Evolutionary conservation across 371 early-diverging fungal species (phyloP), one percentile per base, ranked within the genome.

Genomic region (Rhizopus stolonifer): DNA sequence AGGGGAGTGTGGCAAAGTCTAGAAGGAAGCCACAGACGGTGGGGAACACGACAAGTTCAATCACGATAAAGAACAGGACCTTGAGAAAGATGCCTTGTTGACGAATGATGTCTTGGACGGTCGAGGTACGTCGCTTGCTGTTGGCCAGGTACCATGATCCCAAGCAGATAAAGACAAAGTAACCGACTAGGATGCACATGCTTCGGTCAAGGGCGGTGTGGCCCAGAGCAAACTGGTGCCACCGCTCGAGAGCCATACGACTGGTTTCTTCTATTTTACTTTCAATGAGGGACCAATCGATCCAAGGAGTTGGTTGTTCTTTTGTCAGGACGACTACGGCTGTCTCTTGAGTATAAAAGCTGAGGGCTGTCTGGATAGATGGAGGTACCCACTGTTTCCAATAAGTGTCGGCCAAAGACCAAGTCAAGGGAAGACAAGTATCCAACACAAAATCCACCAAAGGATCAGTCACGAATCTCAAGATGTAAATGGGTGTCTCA

Each of bases 41-140:
- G 1, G 98, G 98, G 67, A 96, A 96, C 26, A 85, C 56, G 9
- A 87, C 77, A 29, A 97, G 80, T 68, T 97, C 98, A 29, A 93
- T 78, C 6, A 79, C 68, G 23, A 95, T 81, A 61, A 97, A 94
- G 60, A 92, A 84, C 5, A 81, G 70, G 4, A 92, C 83, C 52
- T 85, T 85, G 19, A 83, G 59, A 34, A 85, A 82, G 1, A 80
- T 80, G 17, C 83, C 81, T 55, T 79, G 81, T 46, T 85, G 82
- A 10, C 74, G 73, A 46, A 85, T 68, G n/a, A 74, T 58, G 15
- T 82, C 77, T 21, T 73, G 76, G 15, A 80, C 50, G 2, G 70
- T 52, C 6, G 67, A 33, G 17, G 29, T 22, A 9, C 44, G 52
- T 36, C 63, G 55, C 19, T 38, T 43, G 8, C 67, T 52, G 15